Percentiles rank a stretch among this genome's conserved stretches.
phyloP scores from a whole-genome alignment of 495 filamentous ascomycete species.

The Zalerion maritima region DNA sequence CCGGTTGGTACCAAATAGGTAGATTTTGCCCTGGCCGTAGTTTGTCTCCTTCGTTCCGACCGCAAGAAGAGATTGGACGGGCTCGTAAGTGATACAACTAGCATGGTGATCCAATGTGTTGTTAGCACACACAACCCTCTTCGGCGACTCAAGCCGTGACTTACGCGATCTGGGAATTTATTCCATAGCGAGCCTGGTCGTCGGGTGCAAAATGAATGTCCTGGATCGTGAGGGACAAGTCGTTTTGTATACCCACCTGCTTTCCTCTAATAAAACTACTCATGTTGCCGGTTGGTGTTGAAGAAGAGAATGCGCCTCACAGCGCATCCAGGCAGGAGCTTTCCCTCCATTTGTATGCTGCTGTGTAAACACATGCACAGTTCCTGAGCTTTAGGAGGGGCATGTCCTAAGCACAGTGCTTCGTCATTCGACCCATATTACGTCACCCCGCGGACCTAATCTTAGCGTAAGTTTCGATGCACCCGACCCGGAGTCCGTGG shows the following conservation, averaged over 20 bases:
- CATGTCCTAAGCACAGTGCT: too few species aligned
- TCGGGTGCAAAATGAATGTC: constrained; percentile 67
- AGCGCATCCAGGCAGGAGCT: too few species aligned
- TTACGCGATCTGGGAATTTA: constrained; percentile 70
- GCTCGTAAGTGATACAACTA: constrained; percentile 72
- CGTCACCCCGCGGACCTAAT: too few species aligned
- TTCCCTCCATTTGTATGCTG: too few species aligned
- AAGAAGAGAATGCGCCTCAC: too few species aligned
- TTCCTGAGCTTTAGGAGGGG: too few species aligned
- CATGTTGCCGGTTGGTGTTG: too few species aligned
- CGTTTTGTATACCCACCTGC: constrained; percentile 82
- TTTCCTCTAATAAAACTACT: constrained; percentile 77
- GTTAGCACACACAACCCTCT: not conserved
- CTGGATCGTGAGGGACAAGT: constrained; percentile 67
- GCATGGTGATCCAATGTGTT: constrained; percentile 1
- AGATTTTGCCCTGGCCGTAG: constrained; percentile 68
- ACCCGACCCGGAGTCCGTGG: too few species aligned
- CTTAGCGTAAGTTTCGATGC: too few species aligned
- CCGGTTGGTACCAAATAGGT: constrained; percentile 76
- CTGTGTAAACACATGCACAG: too few species aligned
- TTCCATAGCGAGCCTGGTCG: constrained; percentile 69
- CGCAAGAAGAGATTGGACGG: constrained; percentile 85
- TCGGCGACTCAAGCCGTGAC: constrained; percentile 4
- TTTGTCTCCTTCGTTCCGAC: constrained; percentile 74
- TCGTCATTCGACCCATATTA: too few species aligned